These are phyloP conservation scores for Backusella parvicylindrica DNA, from an alignment of 192 early-diverging fungal species.

Conservation along the genomic window DNA sequence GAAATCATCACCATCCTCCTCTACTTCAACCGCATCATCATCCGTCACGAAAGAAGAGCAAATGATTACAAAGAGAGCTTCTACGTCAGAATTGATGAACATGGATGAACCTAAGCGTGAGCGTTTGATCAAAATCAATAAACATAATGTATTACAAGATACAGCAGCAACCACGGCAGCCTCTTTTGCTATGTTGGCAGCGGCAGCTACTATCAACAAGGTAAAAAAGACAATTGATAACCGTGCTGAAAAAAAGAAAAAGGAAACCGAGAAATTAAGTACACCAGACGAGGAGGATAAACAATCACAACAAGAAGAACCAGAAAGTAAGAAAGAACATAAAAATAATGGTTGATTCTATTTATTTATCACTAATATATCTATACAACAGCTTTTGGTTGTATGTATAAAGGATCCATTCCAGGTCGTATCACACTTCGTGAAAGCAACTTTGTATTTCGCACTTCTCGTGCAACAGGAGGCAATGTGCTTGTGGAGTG, in stretches of 20 bases:
- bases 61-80: neutral
- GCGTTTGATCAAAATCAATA: neutral
- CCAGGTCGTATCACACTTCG: slow-evolving; percentile 15
- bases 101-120: neutral
- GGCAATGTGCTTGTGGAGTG: slow-evolving; percentile 17
- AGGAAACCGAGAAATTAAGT: neutral
- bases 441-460: slow-evolving; percentile 4
- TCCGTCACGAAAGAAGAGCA: neutral
- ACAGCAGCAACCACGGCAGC: neutral
- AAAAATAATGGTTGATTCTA: neutral
- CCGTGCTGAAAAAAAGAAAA: neutral
- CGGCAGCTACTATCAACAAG: neutral
- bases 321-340: neutral
- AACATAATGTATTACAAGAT: neutral
- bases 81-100: neutral
- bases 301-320: neutral
- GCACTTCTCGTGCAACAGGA: slow-evolving; percentile 21
- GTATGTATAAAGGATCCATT: slow-evolving; percentile 14
- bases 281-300: neutral
- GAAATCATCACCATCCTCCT: neutral
- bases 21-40: neutral
- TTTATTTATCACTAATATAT: neutral
- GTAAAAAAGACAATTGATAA: slow-evolving; percentile 2
- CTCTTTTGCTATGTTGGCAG: slow-evolving; percentile 3
- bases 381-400: neutral